Conservation (phyloP, 768 basidiomycete genomes). For the Lentinula sp. region DNA sequence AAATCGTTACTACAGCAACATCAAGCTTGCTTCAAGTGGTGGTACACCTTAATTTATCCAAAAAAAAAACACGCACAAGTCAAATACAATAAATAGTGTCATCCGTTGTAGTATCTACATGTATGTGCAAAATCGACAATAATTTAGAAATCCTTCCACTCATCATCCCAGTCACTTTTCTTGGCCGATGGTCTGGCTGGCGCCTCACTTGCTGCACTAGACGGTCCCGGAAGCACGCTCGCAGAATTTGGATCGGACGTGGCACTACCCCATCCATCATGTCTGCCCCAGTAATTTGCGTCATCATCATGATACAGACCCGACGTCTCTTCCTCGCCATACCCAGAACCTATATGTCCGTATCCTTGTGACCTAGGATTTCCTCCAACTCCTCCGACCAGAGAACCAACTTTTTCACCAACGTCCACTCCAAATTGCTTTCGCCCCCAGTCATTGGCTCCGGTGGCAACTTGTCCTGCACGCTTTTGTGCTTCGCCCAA, state of each 20-base stretch:
- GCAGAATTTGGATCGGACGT: slow-evolving; percentile 10
- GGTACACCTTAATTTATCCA: background rate
- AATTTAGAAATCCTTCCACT: slow-evolving; percentile 74
- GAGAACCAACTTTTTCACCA: slow-evolving; percentile 65
- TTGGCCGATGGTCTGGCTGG: slow-evolving; percentile 29
- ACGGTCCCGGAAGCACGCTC: slow-evolving; percentile 12
- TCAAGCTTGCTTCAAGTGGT: background rate
- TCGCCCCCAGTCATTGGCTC: slow-evolving; percentile 76
- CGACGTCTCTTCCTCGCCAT: slow-evolving; percentile 47
- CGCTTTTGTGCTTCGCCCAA: slow-evolving; percentile 61
- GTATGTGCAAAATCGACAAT: background rate
- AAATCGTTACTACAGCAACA: background rate
- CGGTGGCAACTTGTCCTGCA: slow-evolving; percentile 53
- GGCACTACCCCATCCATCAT: slow-evolving; percentile 4
- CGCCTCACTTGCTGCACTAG: slow-evolving; percentile 12
- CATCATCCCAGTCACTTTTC: slow-evolving; percentile 66
- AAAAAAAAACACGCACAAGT: background rate
- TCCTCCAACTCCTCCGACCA: slow-evolving; percentile 57
- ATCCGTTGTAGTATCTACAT: background rate
- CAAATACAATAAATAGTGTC: background rate
- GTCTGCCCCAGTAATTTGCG: slow-evolving; percentile 48
- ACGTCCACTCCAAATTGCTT: slow-evolving; percentile 80
- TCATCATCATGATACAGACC: slow-evolving; percentile 55
- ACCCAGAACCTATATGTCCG: slow-evolving; percentile 36
- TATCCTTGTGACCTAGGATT: slow-evolving; percentile 52